phyloP scores from a whole-genome alignment of 805 yeast species.

The Wickerhamiella australiensis region DNA sequence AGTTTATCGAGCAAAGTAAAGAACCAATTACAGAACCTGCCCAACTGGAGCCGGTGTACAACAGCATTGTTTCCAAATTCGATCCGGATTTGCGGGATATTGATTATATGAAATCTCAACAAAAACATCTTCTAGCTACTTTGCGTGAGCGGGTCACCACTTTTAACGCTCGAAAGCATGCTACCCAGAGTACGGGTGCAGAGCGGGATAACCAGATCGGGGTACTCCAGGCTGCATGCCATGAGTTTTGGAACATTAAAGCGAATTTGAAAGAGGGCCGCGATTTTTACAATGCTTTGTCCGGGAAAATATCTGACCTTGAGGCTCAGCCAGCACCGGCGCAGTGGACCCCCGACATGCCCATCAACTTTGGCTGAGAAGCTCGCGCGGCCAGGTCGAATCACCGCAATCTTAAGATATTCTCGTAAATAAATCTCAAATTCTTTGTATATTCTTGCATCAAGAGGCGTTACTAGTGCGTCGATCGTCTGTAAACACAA shows the following conservation, averaged over 20 bases:
- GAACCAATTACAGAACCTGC: constrained; percentile 9
- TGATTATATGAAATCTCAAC: constrained; percentile 10
- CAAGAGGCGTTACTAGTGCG: not conserved
- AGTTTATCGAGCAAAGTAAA: not conserved
- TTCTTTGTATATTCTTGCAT: not conserved
- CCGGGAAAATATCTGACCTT: constrained; percentile 40
- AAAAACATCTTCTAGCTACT: not conserved
- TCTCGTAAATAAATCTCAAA: too few species aligned
- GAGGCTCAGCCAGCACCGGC: constrained; percentile 29
- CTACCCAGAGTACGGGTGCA: constrained; percentile 8
- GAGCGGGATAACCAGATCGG: constrained; percentile 32
- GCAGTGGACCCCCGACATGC: constrained; percentile 7
- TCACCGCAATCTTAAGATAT: too few species aligned
- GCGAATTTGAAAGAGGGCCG: constrained; percentile 56
- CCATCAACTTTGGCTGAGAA: constrained; percentile 4
- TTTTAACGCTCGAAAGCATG: constrained; percentile 30
- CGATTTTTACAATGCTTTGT: constrained; percentile 53
- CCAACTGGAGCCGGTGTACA: constrained; percentile 16
- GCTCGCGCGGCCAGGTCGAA: too few species aligned
- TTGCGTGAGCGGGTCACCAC: not conserved
- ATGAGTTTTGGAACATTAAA: constrained; percentile 43
- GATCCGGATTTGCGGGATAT: constrained; percentile 29
- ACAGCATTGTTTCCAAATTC: constrained; percentile 7
- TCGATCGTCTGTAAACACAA: not conserved
- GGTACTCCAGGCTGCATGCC: constrained; percentile 38